Percentiles rank a stretch among this genome's conserved stretches.
Evolutionary conservation across 2,329 filamentous ascomycete genomes (phyloP).

Genomic region (Pyrenochaeta sp.): DNA sequence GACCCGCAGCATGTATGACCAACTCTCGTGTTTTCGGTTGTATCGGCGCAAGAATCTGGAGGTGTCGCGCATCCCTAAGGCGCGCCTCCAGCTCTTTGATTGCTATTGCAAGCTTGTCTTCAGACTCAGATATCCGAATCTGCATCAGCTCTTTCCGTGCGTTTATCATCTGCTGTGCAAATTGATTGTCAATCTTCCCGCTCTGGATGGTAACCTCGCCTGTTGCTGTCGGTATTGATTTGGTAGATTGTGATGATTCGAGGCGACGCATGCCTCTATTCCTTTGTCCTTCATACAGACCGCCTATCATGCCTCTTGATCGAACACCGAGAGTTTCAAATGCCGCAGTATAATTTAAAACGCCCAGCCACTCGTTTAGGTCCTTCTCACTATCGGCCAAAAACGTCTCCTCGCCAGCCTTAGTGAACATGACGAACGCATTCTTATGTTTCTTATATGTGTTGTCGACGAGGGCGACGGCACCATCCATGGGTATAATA

Average conservation of each 20-base stretch:
- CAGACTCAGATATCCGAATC: slow-evolving; percentile 82
- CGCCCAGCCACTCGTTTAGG: slow-evolving; percentile 95
- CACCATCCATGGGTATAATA: slow-evolving; percentile 91
- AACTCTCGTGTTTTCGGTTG: slow-evolving; percentile 89
- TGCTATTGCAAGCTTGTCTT: slow-evolving; percentile 76
- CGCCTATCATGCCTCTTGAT: slow-evolving; percentile 86
- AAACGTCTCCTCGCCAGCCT: slow-evolving; percentile 84
- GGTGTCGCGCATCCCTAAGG: slow-evolving; percentile 86
- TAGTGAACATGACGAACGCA: slow-evolving; percentile 88
- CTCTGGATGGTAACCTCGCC: slow-evolving; percentile 78
- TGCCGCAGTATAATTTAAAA: slow-evolving; percentile 94
- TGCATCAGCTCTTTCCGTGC: slow-evolving; percentile 84
- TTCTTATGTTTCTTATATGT: slow-evolving; percentile 96
- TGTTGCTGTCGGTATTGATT: slow-evolving; percentile 72
- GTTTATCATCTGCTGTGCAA: slow-evolving; percentile 84
- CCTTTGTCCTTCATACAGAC: slow-evolving; percentile 83
- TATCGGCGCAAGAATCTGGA: slow-evolving; percentile 88
- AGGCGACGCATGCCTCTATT: slow-evolving; percentile 76
- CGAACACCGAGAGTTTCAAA: slow-evolving; percentile 91
- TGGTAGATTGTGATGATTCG: slow-evolving; percentile 63
- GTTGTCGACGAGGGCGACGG: slow-evolving; percentile 84
- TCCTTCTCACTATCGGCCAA: slow-evolving; percentile 90
- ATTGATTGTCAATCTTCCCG: slow-evolving; percentile 78
- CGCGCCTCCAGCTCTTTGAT: slow-evolving; percentile 84
- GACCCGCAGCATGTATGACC: slow-evolving; percentile 82